phyloP scores from a whole-genome alignment of 225 moss, liverwort and hornwort genomes.

The Ulota crispa region DNA sequence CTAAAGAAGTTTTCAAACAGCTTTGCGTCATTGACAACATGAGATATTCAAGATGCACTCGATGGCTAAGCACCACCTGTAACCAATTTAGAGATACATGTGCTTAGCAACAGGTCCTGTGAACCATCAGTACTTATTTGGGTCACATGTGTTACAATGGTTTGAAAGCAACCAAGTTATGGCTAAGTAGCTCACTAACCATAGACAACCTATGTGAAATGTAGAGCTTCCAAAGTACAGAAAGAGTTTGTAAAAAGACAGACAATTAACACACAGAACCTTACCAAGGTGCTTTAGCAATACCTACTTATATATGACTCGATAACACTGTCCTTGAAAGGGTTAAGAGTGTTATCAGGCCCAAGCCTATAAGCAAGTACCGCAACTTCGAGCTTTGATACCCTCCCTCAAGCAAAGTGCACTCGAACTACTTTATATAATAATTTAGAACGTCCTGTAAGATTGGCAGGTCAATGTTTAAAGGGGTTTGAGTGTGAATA shows the following conservation, averaged over 20 bases:
- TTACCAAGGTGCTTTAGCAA: background rate
- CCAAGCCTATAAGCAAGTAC: background rate
- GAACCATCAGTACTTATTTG: too few species aligned
- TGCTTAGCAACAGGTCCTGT: background rate
- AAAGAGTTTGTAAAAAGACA: too few species aligned
- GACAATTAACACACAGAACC: background rate
- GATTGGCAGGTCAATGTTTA: background rate
- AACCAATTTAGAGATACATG: background rate
- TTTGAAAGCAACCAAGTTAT: background rate
- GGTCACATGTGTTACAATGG: background rate
- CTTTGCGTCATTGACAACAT: background rate
- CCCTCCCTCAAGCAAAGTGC: background rate
- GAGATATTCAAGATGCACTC: background rate
- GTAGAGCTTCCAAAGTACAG: background rate
- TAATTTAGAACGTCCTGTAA: background rate
- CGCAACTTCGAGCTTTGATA: background rate
- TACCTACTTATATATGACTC: background rate
- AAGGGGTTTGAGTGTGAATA: background rate
- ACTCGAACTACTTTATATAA: background rate
- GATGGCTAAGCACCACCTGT: background rate
- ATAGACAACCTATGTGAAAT: background rate
- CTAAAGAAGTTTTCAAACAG: background rate
- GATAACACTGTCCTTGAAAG: background rate
- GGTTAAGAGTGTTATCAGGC: background rate
- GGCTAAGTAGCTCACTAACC: background rate